These are phyloP conservation scores for Pestalotiopsis fici DNA, from an alignment of 2,329 filamentous ascomycete species.

Conservation along the genomic window DNA sequence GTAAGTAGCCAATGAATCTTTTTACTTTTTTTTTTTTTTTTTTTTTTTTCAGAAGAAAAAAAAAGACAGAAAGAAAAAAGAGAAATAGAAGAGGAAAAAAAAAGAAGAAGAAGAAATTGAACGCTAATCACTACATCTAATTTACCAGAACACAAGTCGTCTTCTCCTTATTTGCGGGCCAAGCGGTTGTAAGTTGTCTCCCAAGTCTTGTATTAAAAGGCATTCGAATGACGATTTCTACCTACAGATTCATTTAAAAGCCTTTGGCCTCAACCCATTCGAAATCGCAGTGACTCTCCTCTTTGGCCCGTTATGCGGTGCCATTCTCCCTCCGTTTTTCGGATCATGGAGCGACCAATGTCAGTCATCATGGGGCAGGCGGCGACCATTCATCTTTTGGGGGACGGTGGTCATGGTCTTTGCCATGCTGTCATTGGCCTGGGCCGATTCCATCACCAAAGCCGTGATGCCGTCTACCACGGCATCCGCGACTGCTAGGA, in stretches of 20 bases:
- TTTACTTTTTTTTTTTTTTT: no score
- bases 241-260: background rate
- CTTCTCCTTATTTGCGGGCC: background rate
- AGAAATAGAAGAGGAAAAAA: no score
- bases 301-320: slow-evolving; percentile 2
- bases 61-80: no score
- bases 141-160: background rate
- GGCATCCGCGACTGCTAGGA: background rate
- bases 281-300: background rate
- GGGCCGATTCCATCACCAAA: background rate
- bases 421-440: background rate
- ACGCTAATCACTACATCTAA: no score
- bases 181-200: background rate
- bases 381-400: slow-evolving; percentile 2
- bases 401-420: background rate
- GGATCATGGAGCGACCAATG: slow-evolving; percentile 5
- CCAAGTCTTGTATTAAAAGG: background rate
- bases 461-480: background rate
- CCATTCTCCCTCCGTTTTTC: background rate
- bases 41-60: no score
- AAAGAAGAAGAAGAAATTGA: no score
- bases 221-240: no score
- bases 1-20: no score
- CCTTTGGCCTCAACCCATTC: slow-evolving; percentile 4
- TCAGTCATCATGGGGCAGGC: slow-evolving; percentile 1